Evolutionary conservation across 129 eudicot species (phyloP).

Genomic region (Flaveria robusta): DNA sequence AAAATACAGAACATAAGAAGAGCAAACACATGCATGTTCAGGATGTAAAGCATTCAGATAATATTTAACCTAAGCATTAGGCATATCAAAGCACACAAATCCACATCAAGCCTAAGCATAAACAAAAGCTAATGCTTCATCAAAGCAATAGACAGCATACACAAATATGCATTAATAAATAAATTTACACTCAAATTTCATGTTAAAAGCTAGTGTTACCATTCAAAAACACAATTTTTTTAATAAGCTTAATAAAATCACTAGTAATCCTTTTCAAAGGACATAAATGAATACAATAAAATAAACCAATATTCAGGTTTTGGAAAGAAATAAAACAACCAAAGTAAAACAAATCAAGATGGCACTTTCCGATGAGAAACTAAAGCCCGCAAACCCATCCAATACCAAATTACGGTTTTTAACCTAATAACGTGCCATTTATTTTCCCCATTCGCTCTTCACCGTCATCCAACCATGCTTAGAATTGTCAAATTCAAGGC

Average conservation of each 20-base stretch:
- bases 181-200: background rate
- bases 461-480: background rate
- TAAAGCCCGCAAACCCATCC: background rate
- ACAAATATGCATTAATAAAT: background rate
- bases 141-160: background rate
- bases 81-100: too few relatives aligned
- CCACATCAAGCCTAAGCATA: too few relatives aligned
- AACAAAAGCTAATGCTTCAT: too few relatives aligned
- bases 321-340: background rate
- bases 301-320: background rate
- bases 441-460: background rate
- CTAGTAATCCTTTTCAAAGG: background rate
- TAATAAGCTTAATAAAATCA: too few relatives aligned
- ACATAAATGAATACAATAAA: background rate
- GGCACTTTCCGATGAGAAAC: constrained; percentile 1
- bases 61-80: background rate
- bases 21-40: background rate
- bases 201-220: background rate
- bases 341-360: background rate
- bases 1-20: background rate
- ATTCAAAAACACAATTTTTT: background rate
- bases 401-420: background rate
- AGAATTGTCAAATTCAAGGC: background rate
- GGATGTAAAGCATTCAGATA: background rate
- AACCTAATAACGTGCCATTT: background rate